A percentile compares a stretch with the other conserved stretches of the same genome.
Conservation (phyloP, 805 yeast species). For the Nakazawaea peltata region DNA sequence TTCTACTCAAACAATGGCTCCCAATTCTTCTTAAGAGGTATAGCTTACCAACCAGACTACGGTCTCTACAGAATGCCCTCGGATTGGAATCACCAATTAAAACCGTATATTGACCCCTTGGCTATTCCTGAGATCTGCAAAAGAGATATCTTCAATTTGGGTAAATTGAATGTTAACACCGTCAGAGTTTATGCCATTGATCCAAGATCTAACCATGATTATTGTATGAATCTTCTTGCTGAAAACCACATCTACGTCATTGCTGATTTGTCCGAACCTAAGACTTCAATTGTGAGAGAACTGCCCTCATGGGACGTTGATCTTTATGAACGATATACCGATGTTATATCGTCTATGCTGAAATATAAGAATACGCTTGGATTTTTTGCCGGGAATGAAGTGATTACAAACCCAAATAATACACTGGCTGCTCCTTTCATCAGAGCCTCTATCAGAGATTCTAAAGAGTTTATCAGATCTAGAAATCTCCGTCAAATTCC, state of each 20-base stretch:
- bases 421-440: conserved; percentile 39
- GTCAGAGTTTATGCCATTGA: conserved; percentile 32
- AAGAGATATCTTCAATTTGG: conserved; percentile 27
- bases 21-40: conserved; percentile 31
- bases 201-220: conserved; percentile 30
- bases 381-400: conserved; percentile 34
- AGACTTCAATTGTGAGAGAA: conserved; percentile 24
- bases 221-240: conserved; percentile 26
- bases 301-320: conserved; percentile 27
- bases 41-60: conserved; percentile 29
- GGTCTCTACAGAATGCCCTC: conserved; percentile 16
- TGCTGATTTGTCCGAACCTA: conserved; percentile 37
- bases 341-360: conserved; percentile 32
- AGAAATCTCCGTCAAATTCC: conserved; percentile 30
- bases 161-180: conserved; percentile 26
- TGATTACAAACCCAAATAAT: conserved; percentile 27
- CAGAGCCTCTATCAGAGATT: conserved; percentile 39
- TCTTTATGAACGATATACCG: conserved; percentile 32
- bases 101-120: conserved; percentile 27
- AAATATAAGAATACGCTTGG: conserved; percentile 30
- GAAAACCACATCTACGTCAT: conserved; percentile 38
- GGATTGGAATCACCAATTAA: conserved; percentile 10
- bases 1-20: conserved; percentile 22
- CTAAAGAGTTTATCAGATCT: conserved; percentile 29
- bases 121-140: conserved; percentile 23